Evolutionary conservation across 805 yeast genomes (phyloP).

Genomic region (Crinitomyces ghanaensis): DNA sequence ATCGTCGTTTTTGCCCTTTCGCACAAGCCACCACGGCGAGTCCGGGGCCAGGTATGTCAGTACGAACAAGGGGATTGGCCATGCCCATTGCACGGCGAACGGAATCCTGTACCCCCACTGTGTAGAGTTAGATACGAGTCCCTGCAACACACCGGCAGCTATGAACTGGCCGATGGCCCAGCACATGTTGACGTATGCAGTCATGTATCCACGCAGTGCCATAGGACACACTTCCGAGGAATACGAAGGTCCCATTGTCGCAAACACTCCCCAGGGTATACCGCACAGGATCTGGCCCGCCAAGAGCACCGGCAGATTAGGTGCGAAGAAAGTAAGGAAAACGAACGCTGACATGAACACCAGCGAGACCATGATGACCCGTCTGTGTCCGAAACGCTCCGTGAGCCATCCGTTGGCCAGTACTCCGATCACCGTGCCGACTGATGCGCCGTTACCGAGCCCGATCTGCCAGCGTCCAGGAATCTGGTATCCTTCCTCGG

Average conservation of each 20-base stretch:
- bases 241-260: constrained; percentile 39
- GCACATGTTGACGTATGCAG: constrained; percentile 43
- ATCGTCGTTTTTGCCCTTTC: constrained; percentile 30
- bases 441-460: constrained; percentile 22
- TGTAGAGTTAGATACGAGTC: constrained; percentile 18
- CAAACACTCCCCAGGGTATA: constrained; percentile 48
- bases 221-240: constrained; percentile 50
- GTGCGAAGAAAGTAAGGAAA: constrained; percentile 42
- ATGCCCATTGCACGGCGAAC: constrained; percentile 49
- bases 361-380: constrained; percentile 30
- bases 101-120: constrained; percentile 41
- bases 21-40: constrained; percentile 47
- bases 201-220: constrained; percentile 37
- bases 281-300: constrained; percentile 31
- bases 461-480: constrained; percentile 23
- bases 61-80: constrained; percentile 40
- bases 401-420: constrained; percentile 34
- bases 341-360: constrained; percentile 29
- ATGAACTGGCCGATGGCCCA: constrained; percentile 52
- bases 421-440: constrained; percentile 38
- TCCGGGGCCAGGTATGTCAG: constrained; percentile 38
- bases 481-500: constrained; percentile 7
- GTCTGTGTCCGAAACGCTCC: constrained; percentile 37
- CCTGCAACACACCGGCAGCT: constrained; percentile 42
- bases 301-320: constrained; percentile 27